phyloP scores from a whole-genome alignment of 768 basidiomycete genomes.

The Astraeus odoratus region DNA sequence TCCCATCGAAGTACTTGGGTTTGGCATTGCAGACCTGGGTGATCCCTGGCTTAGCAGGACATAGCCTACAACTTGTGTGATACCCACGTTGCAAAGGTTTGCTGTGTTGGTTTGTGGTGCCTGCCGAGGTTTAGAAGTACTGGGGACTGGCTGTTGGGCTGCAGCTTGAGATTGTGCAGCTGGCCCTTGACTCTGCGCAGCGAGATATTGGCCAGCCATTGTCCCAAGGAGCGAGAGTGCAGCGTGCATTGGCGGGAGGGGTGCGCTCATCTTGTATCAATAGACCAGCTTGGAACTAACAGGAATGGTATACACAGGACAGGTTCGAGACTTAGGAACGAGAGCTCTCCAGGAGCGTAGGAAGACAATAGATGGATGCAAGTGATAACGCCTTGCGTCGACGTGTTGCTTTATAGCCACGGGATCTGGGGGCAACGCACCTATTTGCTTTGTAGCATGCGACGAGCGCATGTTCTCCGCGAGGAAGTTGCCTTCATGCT shows the following conservation, averaged over 20 bases:
- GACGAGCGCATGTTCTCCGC: constrained; percentile 26
- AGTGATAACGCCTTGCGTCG: constrained; percentile 3
- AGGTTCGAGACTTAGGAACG: background rate
- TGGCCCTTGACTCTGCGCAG: constrained; percentile 26
- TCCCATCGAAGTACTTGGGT: constrained; percentile 51
- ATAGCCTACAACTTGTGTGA: background rate
- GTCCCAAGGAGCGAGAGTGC: constrained; percentile 32
- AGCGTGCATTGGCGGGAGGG: constrained; percentile 30
- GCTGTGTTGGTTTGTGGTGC: constrained; percentile 20
- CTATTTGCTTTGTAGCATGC: constrained; percentile 13
- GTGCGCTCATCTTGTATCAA: constrained; percentile 16
- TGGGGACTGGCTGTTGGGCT: constrained; percentile 35
- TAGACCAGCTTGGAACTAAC: constrained; percentile 5
- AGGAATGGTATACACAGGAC: constrained; percentile 7
- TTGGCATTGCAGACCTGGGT: constrained; percentile 46
- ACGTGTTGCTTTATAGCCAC: constrained; percentile 21
- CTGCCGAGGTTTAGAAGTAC: constrained; percentile 45
- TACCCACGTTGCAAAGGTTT: constrained; percentile 46
- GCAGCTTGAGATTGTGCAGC: constrained; percentile 16
- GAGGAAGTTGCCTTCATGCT: constrained; percentile 15
- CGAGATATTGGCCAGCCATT: constrained; percentile 30
- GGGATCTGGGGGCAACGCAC: constrained; percentile 5
- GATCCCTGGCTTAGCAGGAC: constrained; percentile 1
- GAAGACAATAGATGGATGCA: no score
- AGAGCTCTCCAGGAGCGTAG: constrained; percentile 28